phyloP scores from a whole-genome alignment of 179 eudicot genomes.

The Nepenthes alata region DNA sequence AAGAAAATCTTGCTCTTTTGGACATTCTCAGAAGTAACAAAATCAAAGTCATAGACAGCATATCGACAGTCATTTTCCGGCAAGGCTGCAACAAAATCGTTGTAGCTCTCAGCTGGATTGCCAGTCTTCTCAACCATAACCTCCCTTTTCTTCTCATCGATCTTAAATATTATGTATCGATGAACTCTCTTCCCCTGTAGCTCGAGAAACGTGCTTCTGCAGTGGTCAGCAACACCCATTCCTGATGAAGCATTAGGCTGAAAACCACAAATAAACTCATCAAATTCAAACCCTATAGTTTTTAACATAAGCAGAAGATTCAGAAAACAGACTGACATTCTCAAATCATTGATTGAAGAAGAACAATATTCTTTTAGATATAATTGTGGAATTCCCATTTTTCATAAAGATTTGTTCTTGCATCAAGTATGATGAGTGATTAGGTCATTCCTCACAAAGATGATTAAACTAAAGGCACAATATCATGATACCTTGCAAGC shows the following conservation, averaged over 20 bases:
- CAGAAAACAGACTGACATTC: too few species aligned
- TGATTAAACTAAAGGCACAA: too few species aligned
- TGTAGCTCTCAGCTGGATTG: conserved; percentile 31
- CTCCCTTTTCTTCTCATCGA: conserved; percentile 36
- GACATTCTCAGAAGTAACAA: conserved; percentile 36
- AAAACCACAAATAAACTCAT: neutral
- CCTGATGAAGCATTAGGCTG: conserved; percentile 31
- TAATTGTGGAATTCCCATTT: too few species aligned
- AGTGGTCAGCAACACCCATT: conserved; percentile 22
- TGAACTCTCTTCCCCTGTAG: conserved; percentile 32
- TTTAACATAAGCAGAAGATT: too few species aligned
- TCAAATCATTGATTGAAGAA: too few species aligned
- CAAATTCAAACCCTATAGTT: neutral
- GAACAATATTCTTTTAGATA: too few species aligned
- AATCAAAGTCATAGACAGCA: conserved; percentile 34
- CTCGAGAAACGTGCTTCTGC: conserved; percentile 24
- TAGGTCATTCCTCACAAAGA: too few species aligned
- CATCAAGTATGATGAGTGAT: too few species aligned
- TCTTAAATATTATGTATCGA: conserved; percentile 34
- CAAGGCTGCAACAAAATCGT: conserved; percentile 31
- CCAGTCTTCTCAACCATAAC: conserved; percentile 41
- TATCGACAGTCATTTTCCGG: conserved; percentile 35
- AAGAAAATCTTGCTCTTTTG: conserved; percentile 46
- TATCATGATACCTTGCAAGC: too few species aligned
- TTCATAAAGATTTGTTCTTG: too few species aligned